Percentiles rank a stretch among this genome's conserved stretches.
These are phyloP conservation scores for Populus ilicifolia DNA, from an alignment of 345 rosid species.

Conservation along the genomic window DNA sequence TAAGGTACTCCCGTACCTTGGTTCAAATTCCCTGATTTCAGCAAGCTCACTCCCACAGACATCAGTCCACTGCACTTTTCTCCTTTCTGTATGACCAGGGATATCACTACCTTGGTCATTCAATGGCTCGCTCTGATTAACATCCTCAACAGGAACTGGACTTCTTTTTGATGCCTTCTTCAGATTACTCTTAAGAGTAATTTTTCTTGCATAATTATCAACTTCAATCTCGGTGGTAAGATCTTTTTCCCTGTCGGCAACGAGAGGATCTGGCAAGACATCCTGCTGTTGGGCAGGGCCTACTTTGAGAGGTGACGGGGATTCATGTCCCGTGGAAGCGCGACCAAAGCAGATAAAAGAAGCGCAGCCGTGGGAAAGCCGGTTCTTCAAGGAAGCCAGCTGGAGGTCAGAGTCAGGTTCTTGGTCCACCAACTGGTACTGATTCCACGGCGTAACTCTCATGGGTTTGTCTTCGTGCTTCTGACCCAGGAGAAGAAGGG, in stretches of 20 bases:
- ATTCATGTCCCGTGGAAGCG: constrained; percentile 75
- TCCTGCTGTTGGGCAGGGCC: constrained; percentile 70
- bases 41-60: constrained; percentile 81
- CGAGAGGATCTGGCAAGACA: constrained; percentile 44
- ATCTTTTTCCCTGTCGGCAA: constrained; percentile 41
- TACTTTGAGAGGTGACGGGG: constrained; percentile 69
- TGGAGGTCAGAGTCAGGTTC: constrained; percentile 73
- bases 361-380: constrained; percentile 80
- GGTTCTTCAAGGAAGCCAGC: constrained; percentile 89
- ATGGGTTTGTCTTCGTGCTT: constrained; percentile 74
- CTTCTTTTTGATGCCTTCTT: constrained; percentile 49
- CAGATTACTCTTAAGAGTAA: constrained; percentile 68
- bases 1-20: constrained; percentile 53
- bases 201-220: constrained; percentile 38
- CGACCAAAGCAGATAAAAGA: constrained; percentile 86
- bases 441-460: constrained; percentile 97
- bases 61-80: constrained; percentile 98
- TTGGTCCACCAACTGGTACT: constrained; percentile 89
- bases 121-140: constrained; percentile 34
- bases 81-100: constrained; percentile 43
- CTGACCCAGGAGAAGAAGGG: constrained; percentile 87
- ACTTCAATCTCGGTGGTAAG: constrained; percentile 34
- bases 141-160: constrained; percentile 37
- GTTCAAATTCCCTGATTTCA: constrained; percentile 90
- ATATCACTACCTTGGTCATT: constrained; percentile 41